These are phyloP conservation scores for Hypomyces rosellus DNA, from an alignment of 2,329 filamentous ascomycete species.

Conservation along the genomic window DNA sequence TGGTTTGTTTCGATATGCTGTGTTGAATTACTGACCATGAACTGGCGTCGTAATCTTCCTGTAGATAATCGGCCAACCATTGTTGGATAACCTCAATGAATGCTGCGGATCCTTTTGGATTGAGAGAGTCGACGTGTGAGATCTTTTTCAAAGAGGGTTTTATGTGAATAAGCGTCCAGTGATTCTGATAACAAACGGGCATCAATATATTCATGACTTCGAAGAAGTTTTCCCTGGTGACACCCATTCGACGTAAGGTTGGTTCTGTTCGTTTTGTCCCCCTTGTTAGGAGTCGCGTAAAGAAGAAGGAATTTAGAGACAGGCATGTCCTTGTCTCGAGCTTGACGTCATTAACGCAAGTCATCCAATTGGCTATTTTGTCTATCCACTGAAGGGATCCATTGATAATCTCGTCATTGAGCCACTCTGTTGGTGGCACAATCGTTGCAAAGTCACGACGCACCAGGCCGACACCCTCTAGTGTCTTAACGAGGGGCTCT, in stretches of 20 bases:
- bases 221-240: conserved; percentile 56
- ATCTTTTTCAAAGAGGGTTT: conserved; percentile 54
- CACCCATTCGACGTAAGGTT: conserved; percentile 50
- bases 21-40: conserved; percentile 56
- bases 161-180: conserved; percentile 69
- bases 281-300: conserved; percentile 43
- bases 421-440: conserved; percentile 52
- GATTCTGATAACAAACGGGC: conserved; percentile 57
- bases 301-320: conserved; percentile 62
- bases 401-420: conserved; percentile 74
- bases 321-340: conserved; percentile 51
- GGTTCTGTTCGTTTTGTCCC: conserved; percentile 44
- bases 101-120: conserved; percentile 29
- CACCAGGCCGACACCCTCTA: conserved; percentile 44
- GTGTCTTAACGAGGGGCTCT: conserved; percentile 36
- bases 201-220: conserved; percentile 62
- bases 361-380: conserved; percentile 49
- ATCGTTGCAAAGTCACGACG: conserved; percentile 59
- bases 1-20: conserved; percentile 52
- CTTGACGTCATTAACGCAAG: conserved; percentile 44
- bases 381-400: conserved; percentile 57
- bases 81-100: conserved; percentile 38
- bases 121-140: conserved; percentile 64
- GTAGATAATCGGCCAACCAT: conserved; percentile 39
- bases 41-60: conserved; percentile 42